Conservation (phyloP, 2,329 filamentous ascomycete genomes). For the Ploettnerulaceae sp. region DNA sequence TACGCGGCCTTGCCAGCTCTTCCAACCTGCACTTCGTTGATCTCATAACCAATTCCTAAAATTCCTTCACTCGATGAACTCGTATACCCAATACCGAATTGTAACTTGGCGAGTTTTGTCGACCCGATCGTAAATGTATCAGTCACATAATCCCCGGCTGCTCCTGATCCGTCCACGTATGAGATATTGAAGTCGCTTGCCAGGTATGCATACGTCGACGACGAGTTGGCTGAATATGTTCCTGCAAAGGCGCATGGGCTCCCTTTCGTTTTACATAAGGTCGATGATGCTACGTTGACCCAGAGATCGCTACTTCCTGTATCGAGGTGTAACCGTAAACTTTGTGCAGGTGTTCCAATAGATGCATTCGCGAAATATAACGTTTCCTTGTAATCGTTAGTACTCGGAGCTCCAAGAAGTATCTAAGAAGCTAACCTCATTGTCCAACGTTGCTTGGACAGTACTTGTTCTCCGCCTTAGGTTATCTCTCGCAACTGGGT, state of each 20-base stretch:
- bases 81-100: conserved; percentile 69
- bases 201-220: conserved; percentile 71
- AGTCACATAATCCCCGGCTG: conserved; percentile 72
- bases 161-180: conserved; percentile 77
- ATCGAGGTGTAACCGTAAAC: conserved; percentile 56
- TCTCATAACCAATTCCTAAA: conserved; percentile 75
- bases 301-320: conserved; percentile 67
- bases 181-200: conserved; percentile 79
- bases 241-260: conserved; percentile 57
- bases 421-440: conserved; percentile 42
- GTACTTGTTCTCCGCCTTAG: conserved; percentile 43
- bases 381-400: conserved; percentile 44
- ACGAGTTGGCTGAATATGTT: conserved; percentile 64
- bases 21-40: conserved; percentile 71
- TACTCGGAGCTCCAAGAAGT: conserved; percentile 1
- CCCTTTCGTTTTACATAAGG: conserved; percentile 47
- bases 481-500: conserved; percentile 32
- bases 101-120: conserved; percentile 49
- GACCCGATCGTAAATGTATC: conserved; percentile 63
- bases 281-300: conserved; percentile 62
- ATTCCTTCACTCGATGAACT: conserved; percentile 64
- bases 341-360: conserved; percentile 57
- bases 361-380: conserved; percentile 61
- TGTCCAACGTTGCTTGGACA: conserved; percentile 47
- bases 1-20: conserved; percentile 52